Evolutionary conservation across 768 basidiomycete genomes (phyloP).

Genomic region (Boletus coccyginus): DNA sequence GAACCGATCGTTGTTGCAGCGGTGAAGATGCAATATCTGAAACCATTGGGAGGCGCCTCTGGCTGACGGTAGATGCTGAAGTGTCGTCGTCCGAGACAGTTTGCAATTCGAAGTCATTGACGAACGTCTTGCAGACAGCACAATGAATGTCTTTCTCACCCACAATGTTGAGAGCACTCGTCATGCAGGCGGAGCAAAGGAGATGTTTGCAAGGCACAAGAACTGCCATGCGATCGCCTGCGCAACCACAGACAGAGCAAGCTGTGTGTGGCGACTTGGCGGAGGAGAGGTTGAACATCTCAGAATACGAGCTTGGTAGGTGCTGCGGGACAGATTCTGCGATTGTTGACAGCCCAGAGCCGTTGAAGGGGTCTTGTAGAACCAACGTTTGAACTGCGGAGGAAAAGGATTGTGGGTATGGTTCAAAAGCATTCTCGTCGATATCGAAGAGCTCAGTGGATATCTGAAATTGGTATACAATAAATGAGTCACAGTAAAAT

Average conservation of each 20-base stretch:
- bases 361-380: slow-evolving; percentile 45
- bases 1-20: slow-evolving; percentile 24
- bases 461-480: slow-evolving; percentile 31
- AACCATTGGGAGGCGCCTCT: slow-evolving; percentile 9
- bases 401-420: slow-evolving; percentile 40
- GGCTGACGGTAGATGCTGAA: slow-evolving; percentile 11
- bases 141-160: slow-evolving; percentile 89
- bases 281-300: slow-evolving; percentile 20
- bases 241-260: slow-evolving; percentile 65
- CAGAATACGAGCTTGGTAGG: slow-evolving; percentile 18
- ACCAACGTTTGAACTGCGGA: slow-evolving; percentile 33
- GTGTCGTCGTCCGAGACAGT: slow-evolving; percentile 26
- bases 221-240: slow-evolving; percentile 51
- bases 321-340: slow-evolving; percentile 28
- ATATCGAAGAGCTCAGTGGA: slow-evolving; percentile 68
- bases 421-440: slow-evolving; percentile 65
- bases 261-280: slow-evolving; percentile 24
- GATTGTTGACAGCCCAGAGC: slow-evolving; percentile 32
- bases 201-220: slow-evolving; percentile 75
- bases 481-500: slow-evolving; percentile 16
- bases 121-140: slow-evolving; percentile 69
- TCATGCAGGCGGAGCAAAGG: slow-evolving; percentile 77
- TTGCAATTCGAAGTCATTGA: slow-evolving; percentile 64
- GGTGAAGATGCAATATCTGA: slow-evolving; percentile 19
- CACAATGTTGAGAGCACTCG: slow-evolving; percentile 84